These are phyloP conservation scores for Ampelomyces quisqualis DNA, from an alignment of 2,329 filamentous ascomycete species.

Conservation along the genomic window DNA sequence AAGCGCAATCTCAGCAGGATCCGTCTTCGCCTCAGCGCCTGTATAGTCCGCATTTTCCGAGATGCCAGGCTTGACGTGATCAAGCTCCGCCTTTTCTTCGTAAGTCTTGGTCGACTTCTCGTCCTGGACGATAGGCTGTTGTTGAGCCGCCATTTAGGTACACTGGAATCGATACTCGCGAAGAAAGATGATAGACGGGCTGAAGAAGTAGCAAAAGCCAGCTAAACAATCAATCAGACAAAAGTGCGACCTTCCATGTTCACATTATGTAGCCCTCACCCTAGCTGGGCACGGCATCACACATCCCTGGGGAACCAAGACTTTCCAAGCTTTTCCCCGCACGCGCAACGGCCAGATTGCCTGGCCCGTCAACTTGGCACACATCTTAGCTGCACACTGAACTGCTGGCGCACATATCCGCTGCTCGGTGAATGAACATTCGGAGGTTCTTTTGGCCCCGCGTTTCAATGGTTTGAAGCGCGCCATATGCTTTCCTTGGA, in stretches of 20 bases:
- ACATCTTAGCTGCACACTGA: conserved; percentile 9
- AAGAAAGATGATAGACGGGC: no score
- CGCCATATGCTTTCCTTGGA: background rate
- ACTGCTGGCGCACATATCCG: background rate
- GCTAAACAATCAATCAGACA: no score
- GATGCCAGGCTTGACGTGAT: conserved; percentile 14
- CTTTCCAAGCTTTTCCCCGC: conserved; percentile 28
- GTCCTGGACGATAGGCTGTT: conserved; percentile 10
- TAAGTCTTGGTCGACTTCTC: conserved; percentile 17
- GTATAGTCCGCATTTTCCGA: conserved; percentile 29
- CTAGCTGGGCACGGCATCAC: conserved; percentile 16
- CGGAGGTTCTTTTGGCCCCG: conserved; percentile 7
- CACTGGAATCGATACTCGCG: no score
- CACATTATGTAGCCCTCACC: background rate
- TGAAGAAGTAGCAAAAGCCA: no score
- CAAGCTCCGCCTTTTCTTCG: conserved; percentile 24
- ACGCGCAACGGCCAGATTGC: conserved; percentile 10
- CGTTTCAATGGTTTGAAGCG: background rate
- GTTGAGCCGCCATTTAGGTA: conserved; percentile 10
- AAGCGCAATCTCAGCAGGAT: conserved; percentile 35
- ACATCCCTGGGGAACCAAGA: conserved; percentile 5
- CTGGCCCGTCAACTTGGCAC: conserved; percentile 13
- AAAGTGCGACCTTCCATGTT: background rate
- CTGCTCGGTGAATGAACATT: background rate
- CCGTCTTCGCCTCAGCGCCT: conserved; percentile 35